phyloP scores from a whole-genome alignment of 805 yeast species.

The Danielia reshetovae region DNA sequence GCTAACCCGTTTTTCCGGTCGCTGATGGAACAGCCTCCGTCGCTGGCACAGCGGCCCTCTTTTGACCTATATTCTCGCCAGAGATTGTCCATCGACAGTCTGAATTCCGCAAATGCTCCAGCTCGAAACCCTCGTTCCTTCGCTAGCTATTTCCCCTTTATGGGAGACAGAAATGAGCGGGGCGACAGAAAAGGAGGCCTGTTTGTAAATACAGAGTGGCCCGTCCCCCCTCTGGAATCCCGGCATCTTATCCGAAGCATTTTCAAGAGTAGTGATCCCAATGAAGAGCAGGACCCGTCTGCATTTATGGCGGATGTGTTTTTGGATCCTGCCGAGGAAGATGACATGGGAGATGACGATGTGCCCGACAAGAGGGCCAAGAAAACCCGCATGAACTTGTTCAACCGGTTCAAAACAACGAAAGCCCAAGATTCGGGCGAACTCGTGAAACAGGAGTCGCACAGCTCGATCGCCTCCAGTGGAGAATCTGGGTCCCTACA shows the following conservation, averaged over 20 bases:
- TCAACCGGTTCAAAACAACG: slow-evolving; percentile 34
- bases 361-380: slow-evolving; percentile 24
- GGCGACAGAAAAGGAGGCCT: too few relatives aligned
- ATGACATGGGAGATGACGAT: not conserved
- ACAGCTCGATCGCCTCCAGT: not conserved
- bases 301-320: not conserved
- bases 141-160: slow-evolving; percentile 39
- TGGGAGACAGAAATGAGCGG: slow-evolving; percentile 16
- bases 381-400: slow-evolving; percentile 32
- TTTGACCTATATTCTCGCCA: slow-evolving; percentile 29
- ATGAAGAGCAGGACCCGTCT: not conserved
- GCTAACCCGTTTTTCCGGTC: slow-evolving; percentile 40
- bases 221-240: slow-evolving; percentile 14
- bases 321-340: not conserved
- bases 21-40: slow-evolving; percentile 35
- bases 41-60: slow-evolving; percentile 26
- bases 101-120: slow-evolving; percentile 15
- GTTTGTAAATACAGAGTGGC: too few relatives aligned
- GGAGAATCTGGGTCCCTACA: not conserved
- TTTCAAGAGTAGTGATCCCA: slow-evolving; percentile 19
- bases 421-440: slow-evolving; percentile 12
- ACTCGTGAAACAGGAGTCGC: slow-evolving; percentile 5
- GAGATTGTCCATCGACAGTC: slow-evolving; percentile 30
- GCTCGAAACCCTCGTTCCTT: slow-evolving; percentile 22
- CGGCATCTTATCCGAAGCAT: slow-evolving; percentile 33